Base-by-base conservation (phyloP, 331 rosid species). In the Rosa hybrid region DNA sequence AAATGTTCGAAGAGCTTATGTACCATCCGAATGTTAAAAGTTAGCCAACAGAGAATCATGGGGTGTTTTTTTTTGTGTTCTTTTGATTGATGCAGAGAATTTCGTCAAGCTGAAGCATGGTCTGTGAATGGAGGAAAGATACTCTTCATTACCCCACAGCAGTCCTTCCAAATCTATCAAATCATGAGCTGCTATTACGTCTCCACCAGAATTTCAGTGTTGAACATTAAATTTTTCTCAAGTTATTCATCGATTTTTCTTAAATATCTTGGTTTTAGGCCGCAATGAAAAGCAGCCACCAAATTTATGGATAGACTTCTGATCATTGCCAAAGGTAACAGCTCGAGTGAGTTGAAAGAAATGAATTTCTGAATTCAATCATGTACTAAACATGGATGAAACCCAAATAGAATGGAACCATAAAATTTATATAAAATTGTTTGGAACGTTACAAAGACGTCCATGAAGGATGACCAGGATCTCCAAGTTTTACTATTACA, bases 401-500 rank as follows among this genome's bases (percentile, higher is more conserved):
- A 74, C n/a, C 13, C 71, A 7, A 25, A 16, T 38, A 30, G 46
- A 46, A 12, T 2, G 67, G 51, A 39, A 63, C 3, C 62, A 63
- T 27, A 30, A 17, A 41, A 63, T 30, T 77, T 76, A 20, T 34
- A 34, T 11, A 49, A 0, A 48, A 49, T 41, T 3, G 38, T 76
- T 46, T 4, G 20, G 39, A 27, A 21, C 20, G 65, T 49, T 77
- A 77, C 74, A 65, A 34, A 65, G 74, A 34, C 23, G 45, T 25
- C 46, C 60, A 6, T 27, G 72, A 76, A 76, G 48, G 59, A 46
- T 62, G n/a, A 46, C 12, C 72, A 68, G 13, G 48, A 34, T 38
- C 18, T 49, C 21, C 16, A 12, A 30, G 80, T 77, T 34, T 13
- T 48, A 77, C 80, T 34, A 21, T 30, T 42, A 75, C 57, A 63